A percentile compares a stretch with the other conserved stretches of the same genome.
Evolutionary conservation across 2,329 filamentous ascomycete species (phyloP).

Genomic region (Talaromyces marneffei): DNA sequence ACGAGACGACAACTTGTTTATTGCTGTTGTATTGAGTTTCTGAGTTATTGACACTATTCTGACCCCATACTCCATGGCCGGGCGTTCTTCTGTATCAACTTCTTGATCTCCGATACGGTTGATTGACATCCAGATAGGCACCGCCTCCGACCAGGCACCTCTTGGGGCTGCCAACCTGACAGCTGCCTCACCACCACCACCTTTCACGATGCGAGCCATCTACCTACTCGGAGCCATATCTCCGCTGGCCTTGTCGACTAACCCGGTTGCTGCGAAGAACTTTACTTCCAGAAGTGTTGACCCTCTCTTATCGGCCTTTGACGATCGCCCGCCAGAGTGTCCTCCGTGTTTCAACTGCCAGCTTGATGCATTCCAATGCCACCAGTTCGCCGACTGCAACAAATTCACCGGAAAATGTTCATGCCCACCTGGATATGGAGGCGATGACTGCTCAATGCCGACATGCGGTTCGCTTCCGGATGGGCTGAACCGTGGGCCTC

Average conservation of each 20-base stretch:
- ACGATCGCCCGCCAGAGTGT: conserved; percentile 56
- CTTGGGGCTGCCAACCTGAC: neutral
- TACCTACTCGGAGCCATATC: conserved; percentile 4
- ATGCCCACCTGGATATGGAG: conserved; percentile 87
- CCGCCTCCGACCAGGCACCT: neutral
- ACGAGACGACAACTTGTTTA: neutral
- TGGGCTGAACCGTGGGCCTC: conserved; percentile 70
- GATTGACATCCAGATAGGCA: neutral
- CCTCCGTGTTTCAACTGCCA: conserved; percentile 88
- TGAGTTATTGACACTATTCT: neutral
- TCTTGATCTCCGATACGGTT: neutral
- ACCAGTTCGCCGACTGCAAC: conserved; percentile 86
- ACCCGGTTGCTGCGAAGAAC: conserved; percentile 36
- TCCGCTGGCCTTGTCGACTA: conserved; percentile 21
- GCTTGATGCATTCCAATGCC: conserved; percentile 82
- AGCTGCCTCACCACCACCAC: neutral
- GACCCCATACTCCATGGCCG: neutral
- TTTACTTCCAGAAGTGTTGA: conserved; percentile 56
- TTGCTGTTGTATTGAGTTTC: neutral
- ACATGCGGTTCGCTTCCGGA: conserved; percentile 84
- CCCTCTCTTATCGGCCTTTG: conserved; percentile 65
- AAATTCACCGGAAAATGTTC: conserved; percentile 86
- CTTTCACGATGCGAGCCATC: conserved; percentile 9
- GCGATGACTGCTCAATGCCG: conserved; percentile 87
- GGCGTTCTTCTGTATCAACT: neutral